Evolutionary conservation across 805 yeast species (phyloP).

Genomic region (Pachysolen tannophilus): DNA sequence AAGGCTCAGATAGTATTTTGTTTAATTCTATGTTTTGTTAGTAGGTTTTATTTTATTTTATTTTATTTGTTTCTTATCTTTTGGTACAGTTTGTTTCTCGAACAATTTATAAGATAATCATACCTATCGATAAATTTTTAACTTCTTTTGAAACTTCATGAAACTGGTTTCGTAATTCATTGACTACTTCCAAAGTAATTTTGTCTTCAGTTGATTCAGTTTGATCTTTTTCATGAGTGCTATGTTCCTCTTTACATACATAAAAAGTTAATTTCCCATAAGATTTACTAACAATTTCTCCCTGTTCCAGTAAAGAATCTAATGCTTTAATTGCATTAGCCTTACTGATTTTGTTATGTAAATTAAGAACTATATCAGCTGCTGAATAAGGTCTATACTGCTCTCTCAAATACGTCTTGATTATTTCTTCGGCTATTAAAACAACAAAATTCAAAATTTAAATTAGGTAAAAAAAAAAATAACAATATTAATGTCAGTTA

Average conservation of each 20-base stretch:
- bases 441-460: no score
- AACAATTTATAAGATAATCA: no score
- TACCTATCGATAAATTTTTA: no score
- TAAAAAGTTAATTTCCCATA: constrained; percentile 38
- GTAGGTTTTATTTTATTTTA: no score
- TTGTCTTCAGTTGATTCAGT: constrained; percentile 5
- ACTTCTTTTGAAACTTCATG: neutral
- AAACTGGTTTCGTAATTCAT: constrained; percentile 5
- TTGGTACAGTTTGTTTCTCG: no score
- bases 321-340: constrained; percentile 25
- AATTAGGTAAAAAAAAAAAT: no score
- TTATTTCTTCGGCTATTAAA: constrained; percentile 21
- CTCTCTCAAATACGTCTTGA: constrained; percentile 28
- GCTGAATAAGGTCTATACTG: constrained; percentile 42
- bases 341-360: constrained; percentile 32
- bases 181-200: neutral
- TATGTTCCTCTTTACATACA: constrained; percentile 29
- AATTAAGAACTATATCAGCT: constrained; percentile 35
- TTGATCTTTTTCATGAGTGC: neutral
- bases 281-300: constrained; percentile 27
- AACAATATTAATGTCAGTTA: no score
- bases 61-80: no score
- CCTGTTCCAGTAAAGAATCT: constrained; percentile 25
- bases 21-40: no score
- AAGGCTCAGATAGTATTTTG: no score